Percentiles rank a stretch among this genome's conserved stretches.
Conservation (phyloP, 768 basidiomycete genomes). For the Trametes meyenii region DNA sequence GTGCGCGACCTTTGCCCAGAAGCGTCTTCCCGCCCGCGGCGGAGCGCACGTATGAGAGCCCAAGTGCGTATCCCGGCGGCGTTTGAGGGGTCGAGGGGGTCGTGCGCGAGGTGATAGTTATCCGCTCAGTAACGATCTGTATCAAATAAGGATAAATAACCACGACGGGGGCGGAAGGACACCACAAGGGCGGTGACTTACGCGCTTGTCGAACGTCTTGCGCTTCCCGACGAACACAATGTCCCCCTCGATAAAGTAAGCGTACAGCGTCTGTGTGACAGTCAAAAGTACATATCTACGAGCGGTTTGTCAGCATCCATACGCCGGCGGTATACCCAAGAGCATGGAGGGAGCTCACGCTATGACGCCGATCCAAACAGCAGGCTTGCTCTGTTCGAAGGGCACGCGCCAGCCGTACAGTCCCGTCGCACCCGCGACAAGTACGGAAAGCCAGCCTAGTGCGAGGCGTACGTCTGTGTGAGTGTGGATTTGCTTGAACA, state of each 20-base stretch:
- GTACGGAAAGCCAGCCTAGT: conserved; percentile 85
- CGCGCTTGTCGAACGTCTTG: conserved; percentile 86
- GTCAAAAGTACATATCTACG: conserved; percentile 77
- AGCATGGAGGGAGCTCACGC: conserved; percentile 53
- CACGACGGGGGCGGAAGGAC: not conserved
- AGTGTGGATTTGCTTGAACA: conserved; percentile 84
- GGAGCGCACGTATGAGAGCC: conserved; percentile 73
- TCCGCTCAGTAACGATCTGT: conserved; percentile 88
- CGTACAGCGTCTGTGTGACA: conserved; percentile 72
- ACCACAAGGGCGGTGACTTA: conserved; percentile 39
- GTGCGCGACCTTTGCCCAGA: conserved; percentile 67
- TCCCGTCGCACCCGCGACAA: conserved; percentile 79
- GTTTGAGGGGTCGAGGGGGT: conserved; percentile 52
- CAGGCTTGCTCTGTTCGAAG: conserved; percentile 87
- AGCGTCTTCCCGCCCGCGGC: conserved; percentile 86
- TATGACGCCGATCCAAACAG: conserved; percentile 77
- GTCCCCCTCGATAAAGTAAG: conserved; percentile 84
- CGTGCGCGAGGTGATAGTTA: conserved; percentile 76
- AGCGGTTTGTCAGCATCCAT: not conserved
- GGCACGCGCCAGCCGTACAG: conserved; percentile 85
- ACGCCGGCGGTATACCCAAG: conserved; percentile 4
- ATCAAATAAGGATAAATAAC: not conserved
- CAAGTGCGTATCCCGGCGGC: conserved; percentile 70
- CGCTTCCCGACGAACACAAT: conserved; percentile 88
- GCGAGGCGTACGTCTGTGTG: conserved; percentile 89